phyloP scores from a whole-genome alignment of 2,329 filamentous ascomycete genomes.

The Claviceps capensis region DNA sequence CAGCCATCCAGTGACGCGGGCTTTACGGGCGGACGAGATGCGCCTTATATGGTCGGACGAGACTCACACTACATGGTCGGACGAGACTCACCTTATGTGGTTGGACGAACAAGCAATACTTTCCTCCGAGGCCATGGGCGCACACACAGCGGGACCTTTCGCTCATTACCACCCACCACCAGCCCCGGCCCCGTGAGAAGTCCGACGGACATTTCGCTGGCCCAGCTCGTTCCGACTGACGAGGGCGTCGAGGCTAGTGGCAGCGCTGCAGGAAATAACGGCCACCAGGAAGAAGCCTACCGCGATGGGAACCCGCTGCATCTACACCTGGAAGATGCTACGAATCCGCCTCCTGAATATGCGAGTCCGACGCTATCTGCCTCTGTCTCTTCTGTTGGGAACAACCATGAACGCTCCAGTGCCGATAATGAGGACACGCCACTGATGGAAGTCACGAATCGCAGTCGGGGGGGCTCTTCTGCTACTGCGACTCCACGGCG shows the following conservation, averaged over 20 bases:
- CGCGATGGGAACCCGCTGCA: conserved; percentile 25
- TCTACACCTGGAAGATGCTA: conserved; percentile 37
- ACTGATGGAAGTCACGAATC: conserved; percentile 35
- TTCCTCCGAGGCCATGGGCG: conserved; percentile 54
- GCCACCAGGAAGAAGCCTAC: conserved; percentile 10
- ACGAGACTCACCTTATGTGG: conserved; percentile 18
- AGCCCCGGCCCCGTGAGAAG: conserved; percentile 83
- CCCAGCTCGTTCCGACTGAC: conserved; percentile 62
- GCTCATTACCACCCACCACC: conserved; percentile 62
- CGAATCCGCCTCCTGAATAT: conserved; percentile 58
- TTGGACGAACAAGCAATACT: conserved; percentile 30
- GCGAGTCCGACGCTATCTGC: conserved; percentile 51
- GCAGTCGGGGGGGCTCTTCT: conserved; percentile 36
- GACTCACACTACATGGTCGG: no score
- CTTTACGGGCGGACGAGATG: conserved; percentile 20
- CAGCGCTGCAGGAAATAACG: conserved; percentile 7
- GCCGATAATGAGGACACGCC: conserved; percentile 45
- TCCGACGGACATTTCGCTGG: conserved; percentile 90
- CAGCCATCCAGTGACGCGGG: conserved; percentile 27
- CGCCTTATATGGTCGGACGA: no score
- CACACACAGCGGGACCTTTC: conserved; percentile 64
- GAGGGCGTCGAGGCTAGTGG: conserved; percentile 49
- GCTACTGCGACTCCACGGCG: conserved; percentile 19
- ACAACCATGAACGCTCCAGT: conserved; percentile 38
- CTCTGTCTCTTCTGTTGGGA: conserved; percentile 18